Conservation (phyloP, 768 basidiomycete genomes). For the Roridomyces roridus region DNA sequence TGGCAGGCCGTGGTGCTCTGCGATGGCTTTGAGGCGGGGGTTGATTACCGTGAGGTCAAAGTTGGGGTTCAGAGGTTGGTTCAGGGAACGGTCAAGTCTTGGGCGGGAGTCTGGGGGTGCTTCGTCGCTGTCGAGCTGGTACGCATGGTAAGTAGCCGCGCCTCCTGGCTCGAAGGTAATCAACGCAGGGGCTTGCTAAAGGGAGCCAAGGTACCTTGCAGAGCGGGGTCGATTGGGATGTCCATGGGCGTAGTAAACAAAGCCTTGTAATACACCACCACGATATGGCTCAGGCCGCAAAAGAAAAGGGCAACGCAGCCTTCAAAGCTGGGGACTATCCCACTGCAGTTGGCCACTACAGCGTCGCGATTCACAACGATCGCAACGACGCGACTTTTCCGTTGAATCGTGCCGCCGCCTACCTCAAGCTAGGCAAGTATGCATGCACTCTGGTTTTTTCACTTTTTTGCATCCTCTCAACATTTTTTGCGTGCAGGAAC, state of each 20-base stretch:
- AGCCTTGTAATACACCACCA: too few relatives aligned
- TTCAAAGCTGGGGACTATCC: slow-evolving; percentile 86
- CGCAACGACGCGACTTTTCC: slow-evolving; percentile 75
- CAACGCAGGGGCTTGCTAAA: slow-evolving; percentile 4
- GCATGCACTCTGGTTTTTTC: slow-evolving; percentile 37
- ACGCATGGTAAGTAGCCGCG: background rate
- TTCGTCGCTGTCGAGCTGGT: too few relatives aligned
- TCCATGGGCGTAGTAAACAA: background rate
- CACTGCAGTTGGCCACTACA: slow-evolving; percentile 86
- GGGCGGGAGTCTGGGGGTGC: slow-evolving; percentile 61
- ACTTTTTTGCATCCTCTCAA: slow-evolving; percentile 14
- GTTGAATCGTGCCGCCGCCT: slow-evolving; percentile 89
- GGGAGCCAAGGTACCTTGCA: slow-evolving; percentile 12
- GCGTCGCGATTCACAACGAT: slow-evolving; percentile 78
- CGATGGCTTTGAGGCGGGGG: slow-evolving; percentile 71
- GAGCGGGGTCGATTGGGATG: slow-evolving; percentile 24
- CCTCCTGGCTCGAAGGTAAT: too few relatives aligned
- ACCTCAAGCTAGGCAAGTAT: slow-evolving; percentile 94
- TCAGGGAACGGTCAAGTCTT: slow-evolving; percentile 80
- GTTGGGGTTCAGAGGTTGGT: slow-evolving; percentile 71
- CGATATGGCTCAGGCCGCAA: slow-evolving; percentile 41
- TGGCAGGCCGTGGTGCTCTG: slow-evolving; percentile 70
- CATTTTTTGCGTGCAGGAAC: slow-evolving; percentile 48
- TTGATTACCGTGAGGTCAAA: slow-evolving; percentile 74
- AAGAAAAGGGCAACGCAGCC: slow-evolving; percentile 81